A percentile compares a stretch with the other conserved stretches of the same genome.
These are phyloP conservation scores for Hyaloperonospora arabidopsidis DNA, from an alignment of 352 stramenopile genomes.

Conservation along the genomic window DNA sequence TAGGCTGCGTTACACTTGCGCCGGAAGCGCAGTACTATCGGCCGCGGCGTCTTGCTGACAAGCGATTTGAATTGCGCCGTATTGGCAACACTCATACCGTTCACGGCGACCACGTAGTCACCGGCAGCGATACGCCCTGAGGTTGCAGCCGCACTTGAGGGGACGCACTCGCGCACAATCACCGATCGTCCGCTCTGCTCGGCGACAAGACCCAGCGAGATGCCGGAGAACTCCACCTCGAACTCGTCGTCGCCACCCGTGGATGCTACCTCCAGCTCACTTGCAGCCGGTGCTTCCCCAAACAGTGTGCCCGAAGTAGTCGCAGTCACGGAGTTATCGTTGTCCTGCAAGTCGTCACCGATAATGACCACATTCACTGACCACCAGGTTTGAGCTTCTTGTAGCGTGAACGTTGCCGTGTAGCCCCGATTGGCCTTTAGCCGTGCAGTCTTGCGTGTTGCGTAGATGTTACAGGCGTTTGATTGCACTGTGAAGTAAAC, in stretches of 20 bases:
- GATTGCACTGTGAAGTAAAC: constrained; percentile 80
- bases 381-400: constrained; percentile 78
- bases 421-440: constrained; percentile 72
- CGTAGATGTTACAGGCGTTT: constrained; percentile 75
- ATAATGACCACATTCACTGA: constrained; percentile 73
- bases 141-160: constrained; percentile 42
- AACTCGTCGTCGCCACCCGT: constrained; percentile 41
- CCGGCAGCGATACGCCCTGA: constrained; percentile 47
- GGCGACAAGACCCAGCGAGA: constrained; percentile 57
- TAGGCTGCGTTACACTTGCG: constrained; percentile 39
- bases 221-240: constrained; percentile 57
- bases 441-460: constrained; percentile 70
- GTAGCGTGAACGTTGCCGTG: constrained; percentile 74
- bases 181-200: constrained; percentile 55
- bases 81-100: constrained; percentile 49
- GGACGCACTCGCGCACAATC: constrained; percentile 66
- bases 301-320: constrained; percentile 26
- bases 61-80: constrained; percentile 71
- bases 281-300: constrained; percentile 12
- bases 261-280: neutral
- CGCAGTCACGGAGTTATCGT: constrained; percentile 14
- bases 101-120: constrained; percentile 68
- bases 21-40: constrained; percentile 65
- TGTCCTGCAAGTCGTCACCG: constrained; percentile 65
- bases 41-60: constrained; percentile 45